phyloP scores from a whole-genome alignment of 2,329 filamentous ascomycete species.

The Botrytis deweyae region DNA sequence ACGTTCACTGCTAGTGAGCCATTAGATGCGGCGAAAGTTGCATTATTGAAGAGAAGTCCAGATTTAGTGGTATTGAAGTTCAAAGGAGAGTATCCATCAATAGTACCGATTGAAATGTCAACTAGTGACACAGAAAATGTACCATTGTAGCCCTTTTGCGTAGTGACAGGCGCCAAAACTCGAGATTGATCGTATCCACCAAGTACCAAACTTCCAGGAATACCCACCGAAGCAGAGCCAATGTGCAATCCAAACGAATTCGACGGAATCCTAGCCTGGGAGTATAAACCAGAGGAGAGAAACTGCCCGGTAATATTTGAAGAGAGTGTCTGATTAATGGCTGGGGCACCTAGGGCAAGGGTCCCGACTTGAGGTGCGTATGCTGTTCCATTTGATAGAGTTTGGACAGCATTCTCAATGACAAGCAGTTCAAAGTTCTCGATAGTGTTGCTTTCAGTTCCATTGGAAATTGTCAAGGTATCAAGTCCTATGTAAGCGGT shows the following conservation, averaged over 20 bases:
- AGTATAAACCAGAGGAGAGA: not conserved
- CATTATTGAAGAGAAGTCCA: conserved; percentile 23
- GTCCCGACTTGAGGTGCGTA: conserved; percentile 5
- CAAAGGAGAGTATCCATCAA: conserved; percentile 28
- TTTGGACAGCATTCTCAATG: not conserved
- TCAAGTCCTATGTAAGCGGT: conserved; percentile 1
- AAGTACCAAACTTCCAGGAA: conserved; percentile 28
- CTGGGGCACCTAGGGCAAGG: not conserved
- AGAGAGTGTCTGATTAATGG: not conserved
- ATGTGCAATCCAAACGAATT: conserved; percentile 34
- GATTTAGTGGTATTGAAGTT: conserved; percentile 21
- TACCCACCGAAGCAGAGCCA: conserved; percentile 24
- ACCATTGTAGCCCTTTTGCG: conserved; percentile 21
- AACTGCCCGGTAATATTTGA: conserved; percentile 12
- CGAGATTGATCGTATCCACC: conserved; percentile 32
- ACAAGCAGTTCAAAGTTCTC: conserved; percentile 5
- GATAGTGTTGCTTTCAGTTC: not conserved
- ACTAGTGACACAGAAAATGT: conserved; percentile 3
- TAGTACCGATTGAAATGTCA: conserved; percentile 31
- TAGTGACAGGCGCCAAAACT: conserved; percentile 23
- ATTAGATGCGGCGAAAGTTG: conserved; percentile 10
- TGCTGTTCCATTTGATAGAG: not conserved
- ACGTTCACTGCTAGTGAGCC: conserved; percentile 26
- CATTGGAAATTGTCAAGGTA: not conserved
- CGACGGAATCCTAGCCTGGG: conserved; percentile 22